Evolutionary conservation across 148 eudicot genomes (phyloP), one percentile per base, ranked within the genome.

Genomic region (Silene latifolia): DNA sequence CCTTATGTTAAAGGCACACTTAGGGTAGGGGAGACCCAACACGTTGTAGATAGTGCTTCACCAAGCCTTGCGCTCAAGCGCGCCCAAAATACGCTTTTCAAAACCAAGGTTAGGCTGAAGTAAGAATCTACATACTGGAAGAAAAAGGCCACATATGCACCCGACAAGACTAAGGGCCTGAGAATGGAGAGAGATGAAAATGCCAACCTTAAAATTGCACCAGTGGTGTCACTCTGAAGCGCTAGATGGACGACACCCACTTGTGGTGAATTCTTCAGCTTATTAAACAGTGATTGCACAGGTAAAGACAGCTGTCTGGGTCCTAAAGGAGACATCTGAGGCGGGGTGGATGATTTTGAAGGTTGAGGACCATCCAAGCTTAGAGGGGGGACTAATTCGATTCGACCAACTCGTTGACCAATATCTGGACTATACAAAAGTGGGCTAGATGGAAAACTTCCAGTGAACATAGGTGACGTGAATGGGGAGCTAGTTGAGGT

Each of bases 361-460:
- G 90, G 75, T 77, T 87, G 96, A 73, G 79, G 80, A 59, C 98
- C 97, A 85, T 96, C 99, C 80, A 92, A 89, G 82, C 90, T 92
- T 76, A 96, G 77, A 76, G 97, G 99, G 56, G 99, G 97, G 23
- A 92, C 97, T 75, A 85, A 74, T 85, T 95, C 99, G 58, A 90
- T 86, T 80, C 87, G 86, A 25, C 92, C 91, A 70, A 76, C 66
- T 77, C 85, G 84, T 39, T 85, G 85, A 13, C 88, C 83, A 74
- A 86, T 12, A 78, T 90, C 97, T 61, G 98, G 98, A 85, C 97
- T 92, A 75, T 82, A 90, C 44, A 95, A 42, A 54, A 82, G 85
- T 66, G 98, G 99, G 83, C 90, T 96, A 24, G 97, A 90, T 46
- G 98, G 94, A 81, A 96, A 96, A 84, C 99, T 96, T 74, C 99